These are phyloP conservation scores for Calycina herbarum DNA, from an alignment of 2,329 filamentous ascomycete species.

Conservation along the genomic window DNA sequence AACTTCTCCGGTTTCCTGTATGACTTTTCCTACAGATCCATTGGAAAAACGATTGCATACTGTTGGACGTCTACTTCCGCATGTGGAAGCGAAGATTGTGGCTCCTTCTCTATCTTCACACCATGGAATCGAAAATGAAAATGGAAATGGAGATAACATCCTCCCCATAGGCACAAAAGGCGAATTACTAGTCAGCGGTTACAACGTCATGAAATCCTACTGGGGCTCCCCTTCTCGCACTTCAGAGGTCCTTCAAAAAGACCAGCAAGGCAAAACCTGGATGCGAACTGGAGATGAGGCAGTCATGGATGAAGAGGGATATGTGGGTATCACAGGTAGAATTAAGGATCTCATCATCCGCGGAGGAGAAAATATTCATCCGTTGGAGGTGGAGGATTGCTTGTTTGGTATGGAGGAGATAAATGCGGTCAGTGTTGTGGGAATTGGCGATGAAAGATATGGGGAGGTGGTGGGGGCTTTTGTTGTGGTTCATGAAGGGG, in stretches of 20 bases:
- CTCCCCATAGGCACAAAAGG: constrained; percentile 68
- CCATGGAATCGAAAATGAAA: not conserved
- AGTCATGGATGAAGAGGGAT: constrained; percentile 77
- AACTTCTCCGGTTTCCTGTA: constrained; percentile 52
- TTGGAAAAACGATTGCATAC: constrained; percentile 64
- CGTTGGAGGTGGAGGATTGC: constrained; percentile 87
- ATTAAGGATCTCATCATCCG: constrained; percentile 97
- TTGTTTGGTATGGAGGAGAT: constrained; percentile 72
- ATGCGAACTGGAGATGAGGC: constrained; percentile 95
- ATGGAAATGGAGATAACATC: constrained; percentile 53
- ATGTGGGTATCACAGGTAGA: constrained; percentile 82
- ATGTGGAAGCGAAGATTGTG: constrained; percentile 78
- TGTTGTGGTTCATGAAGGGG: constrained; percentile 55
- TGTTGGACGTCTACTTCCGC: constrained; percentile 80
- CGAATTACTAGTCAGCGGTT: constrained; percentile 81
- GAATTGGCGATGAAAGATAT: constrained; percentile 76
- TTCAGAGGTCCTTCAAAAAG: constrained; percentile 53
- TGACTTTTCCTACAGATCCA: constrained; percentile 69
- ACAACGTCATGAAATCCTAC: constrained; percentile 89
- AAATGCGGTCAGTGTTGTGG: constrained; percentile 78
- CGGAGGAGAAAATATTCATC: constrained; percentile 94
- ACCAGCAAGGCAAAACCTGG: constrained; percentile 54
- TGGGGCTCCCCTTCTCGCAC: constrained; percentile 74
- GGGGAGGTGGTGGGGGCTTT: constrained; percentile 89
- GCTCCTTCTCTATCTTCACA: constrained; percentile 46